phyloP scores from a whole-genome alignment of 2,329 filamentous ascomycete species.

The Diaporthe citriasiana region DNA sequence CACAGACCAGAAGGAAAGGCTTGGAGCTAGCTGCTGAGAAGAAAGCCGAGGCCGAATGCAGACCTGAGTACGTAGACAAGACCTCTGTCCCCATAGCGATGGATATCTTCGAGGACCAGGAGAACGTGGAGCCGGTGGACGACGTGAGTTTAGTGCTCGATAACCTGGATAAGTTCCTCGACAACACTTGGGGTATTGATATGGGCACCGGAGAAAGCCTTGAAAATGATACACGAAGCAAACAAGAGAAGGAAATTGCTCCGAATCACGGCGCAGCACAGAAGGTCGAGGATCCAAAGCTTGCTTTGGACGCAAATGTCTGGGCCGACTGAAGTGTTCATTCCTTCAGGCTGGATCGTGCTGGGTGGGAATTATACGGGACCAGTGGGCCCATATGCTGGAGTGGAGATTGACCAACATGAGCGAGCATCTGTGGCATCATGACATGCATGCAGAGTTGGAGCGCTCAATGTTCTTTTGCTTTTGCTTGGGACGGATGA shows the following conservation, averaged over 20 bases:
- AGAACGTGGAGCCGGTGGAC: constrained; percentile 50
- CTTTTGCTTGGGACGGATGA: background rate
- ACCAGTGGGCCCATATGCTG: background rate
- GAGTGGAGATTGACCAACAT: too few species aligned
- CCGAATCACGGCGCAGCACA: background rate
- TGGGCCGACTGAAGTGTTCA: constrained; percentile 34
- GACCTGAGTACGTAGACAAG: background rate
- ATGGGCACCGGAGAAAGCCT: constrained; percentile 51
- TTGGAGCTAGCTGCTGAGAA: constrained; percentile 34
- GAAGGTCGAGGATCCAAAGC: constrained; percentile 34
- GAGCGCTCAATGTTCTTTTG: background rate
- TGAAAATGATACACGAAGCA: constrained; percentile 45
- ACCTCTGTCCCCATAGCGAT: background rate
- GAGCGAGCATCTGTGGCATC: background rate
- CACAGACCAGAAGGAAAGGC: constrained; percentile 47
- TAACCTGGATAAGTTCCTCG: constrained; percentile 62
- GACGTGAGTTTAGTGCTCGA: constrained; percentile 62
- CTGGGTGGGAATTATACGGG: background rate
- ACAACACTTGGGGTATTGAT: constrained; percentile 54
- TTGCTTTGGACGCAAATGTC: constrained; percentile 35
- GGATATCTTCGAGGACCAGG: constrained; percentile 12
- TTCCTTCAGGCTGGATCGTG: background rate
- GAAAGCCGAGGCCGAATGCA: constrained; percentile 5
- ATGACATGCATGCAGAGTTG: background rate
- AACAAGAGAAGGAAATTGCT: constrained; percentile 21